These are phyloP conservation scores for Botrytis squamosa DNA, from an alignment of 2,329 filamentous ascomycete genomes.

Conservation along the genomic window DNA sequence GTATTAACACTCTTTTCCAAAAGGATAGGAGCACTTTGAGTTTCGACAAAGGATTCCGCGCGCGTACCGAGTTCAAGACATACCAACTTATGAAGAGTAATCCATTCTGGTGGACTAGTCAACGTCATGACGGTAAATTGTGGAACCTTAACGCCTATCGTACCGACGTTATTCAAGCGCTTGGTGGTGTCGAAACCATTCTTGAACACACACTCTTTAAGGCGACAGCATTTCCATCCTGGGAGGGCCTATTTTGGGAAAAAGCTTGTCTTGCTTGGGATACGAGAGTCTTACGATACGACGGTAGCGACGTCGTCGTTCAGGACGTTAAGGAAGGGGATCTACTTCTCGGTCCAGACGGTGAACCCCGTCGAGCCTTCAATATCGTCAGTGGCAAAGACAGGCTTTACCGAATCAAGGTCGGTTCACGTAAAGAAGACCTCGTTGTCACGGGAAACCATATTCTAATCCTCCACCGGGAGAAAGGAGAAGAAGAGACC, in stretches of 20 bases:
- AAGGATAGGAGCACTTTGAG: constrained; percentile 96
- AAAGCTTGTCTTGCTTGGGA: constrained; percentile 47
- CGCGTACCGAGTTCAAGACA: constrained; percentile 93
- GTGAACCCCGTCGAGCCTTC: constrained; percentile 48
- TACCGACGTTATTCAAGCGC: constrained; percentile 92
- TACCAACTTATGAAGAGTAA: constrained; percentile 99
- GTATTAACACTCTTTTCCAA: constrained; percentile 98
- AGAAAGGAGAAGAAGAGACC: constrained; percentile 30
- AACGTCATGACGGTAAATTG: constrained; percentile 92
- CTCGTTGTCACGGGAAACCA: constrained; percentile 51
- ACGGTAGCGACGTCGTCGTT: constrained; percentile 46
- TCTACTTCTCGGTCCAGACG: constrained; percentile 50
- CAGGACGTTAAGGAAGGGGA: constrained; percentile 51
- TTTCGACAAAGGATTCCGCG: constrained; percentile 97
- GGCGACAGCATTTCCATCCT: constrained; percentile 92
- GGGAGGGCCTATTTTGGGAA: constrained; percentile 95
- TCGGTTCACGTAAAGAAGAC: constrained; percentile 45
- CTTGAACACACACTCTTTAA: constrained; percentile 96
- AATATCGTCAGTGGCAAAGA: constrained; percentile 50
- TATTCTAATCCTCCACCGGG: constrained; percentile 47
- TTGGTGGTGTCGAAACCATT: constrained; percentile 93
- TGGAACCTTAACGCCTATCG: constrained; percentile 97
- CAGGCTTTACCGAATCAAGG: constrained; percentile 47
- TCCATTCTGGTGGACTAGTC: constrained; percentile 99
- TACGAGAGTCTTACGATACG: constrained; percentile 46